These are phyloP conservation scores for Zygosaccharomyces siamensis DNA, from an alignment of 805 yeast species.

Conservation along the genomic window DNA sequence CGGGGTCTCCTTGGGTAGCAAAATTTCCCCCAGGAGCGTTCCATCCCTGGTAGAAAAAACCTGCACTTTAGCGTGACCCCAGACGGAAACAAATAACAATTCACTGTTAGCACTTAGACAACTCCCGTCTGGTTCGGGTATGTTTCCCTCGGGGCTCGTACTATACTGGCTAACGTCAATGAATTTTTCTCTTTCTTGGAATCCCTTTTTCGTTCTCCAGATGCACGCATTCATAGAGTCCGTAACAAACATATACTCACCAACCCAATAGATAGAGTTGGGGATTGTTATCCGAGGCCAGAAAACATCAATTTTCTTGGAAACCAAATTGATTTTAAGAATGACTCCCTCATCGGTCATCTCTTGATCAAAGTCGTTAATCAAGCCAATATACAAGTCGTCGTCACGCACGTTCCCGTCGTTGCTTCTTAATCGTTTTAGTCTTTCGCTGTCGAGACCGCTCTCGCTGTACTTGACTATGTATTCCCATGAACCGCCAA, in stretches of 20 bases:
- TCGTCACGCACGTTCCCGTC: slow-evolving; percentile 79
- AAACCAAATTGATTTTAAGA: slow-evolving; percentile 38
- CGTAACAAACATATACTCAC: slow-evolving; percentile 46
- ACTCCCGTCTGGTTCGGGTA: slow-evolving; percentile 80
- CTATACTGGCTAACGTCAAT: slow-evolving; percentile 35
- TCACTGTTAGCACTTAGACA: slow-evolving; percentile 48
- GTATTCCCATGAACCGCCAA: slow-evolving; percentile 38
- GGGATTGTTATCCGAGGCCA: slow-evolving; percentile 49
- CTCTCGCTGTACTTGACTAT: slow-evolving; percentile 39
- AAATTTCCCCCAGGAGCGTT: slow-evolving; percentile 44
- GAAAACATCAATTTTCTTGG: slow-evolving; percentile 28
- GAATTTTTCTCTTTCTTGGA: slow-evolving; percentile 33
- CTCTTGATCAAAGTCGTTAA: slow-evolving; percentile 51
- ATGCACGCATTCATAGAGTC: slow-evolving; percentile 47
- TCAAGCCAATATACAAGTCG: slow-evolving; percentile 73
- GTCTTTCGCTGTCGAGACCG: slow-evolving; percentile 17
- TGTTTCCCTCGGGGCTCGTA: slow-evolving; percentile 18
- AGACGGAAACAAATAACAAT: slow-evolving; percentile 61
- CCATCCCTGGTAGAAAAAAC: slow-evolving; percentile 47
- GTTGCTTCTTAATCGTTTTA: slow-evolving; percentile 53
- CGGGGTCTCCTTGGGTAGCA: slow-evolving; percentile 53
- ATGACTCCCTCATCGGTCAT: slow-evolving; percentile 49
- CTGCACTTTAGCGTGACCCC: slow-evolving; percentile 54
- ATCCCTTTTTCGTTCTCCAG: slow-evolving; percentile 41
- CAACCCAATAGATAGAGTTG: slow-evolving; percentile 65